Percentiles rank a stretch among this genome's conserved stretches.
Evolutionary conservation across 495 filamentous ascomycete species (phyloP).

Genomic region (Hyaloscypha bicolor): DNA sequence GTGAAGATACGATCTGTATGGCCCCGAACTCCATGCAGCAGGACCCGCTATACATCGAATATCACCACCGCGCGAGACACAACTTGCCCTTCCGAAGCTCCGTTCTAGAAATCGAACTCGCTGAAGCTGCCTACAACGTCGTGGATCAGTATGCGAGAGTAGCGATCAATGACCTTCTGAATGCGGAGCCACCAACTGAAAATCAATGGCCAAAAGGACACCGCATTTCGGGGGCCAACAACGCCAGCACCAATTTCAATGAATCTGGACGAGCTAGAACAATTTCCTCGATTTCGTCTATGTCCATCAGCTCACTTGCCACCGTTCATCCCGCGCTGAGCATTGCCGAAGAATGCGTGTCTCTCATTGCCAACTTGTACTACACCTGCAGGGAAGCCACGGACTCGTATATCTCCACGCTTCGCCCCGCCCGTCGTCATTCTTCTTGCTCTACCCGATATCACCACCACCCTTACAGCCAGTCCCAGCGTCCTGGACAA

Average conservation of each 20-base stretch:
- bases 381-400: constrained; percentile 24
- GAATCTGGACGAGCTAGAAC: not conserved
- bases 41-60: not conserved
- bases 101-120: not conserved
- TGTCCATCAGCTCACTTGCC: not conserved
- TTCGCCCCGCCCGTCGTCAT: constrained; percentile 1
- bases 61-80: not conserved
- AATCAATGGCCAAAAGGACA: not conserved
- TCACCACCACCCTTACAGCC: constrained; percentile 9
- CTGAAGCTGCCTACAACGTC: not conserved
- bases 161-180: not conserved
- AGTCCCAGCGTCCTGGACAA: too few relatives aligned
- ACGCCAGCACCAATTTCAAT: not conserved
- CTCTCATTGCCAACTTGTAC: constrained; percentile 20
- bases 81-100: not conserved
- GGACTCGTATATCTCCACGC: constrained; percentile 4
- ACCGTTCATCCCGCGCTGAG: constrained; percentile 1
- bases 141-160: not conserved
- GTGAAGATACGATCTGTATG: too few relatives aligned
- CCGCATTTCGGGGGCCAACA: not conserved
- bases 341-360: constrained; percentile 14
- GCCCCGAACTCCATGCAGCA: not conserved
- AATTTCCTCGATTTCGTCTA: not conserved
- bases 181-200: not conserved
- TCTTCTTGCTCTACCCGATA: not conserved